phyloP scores from a whole-genome alignment of 1,284 basidiomycete species.

The Naganishia cerealis region DNA sequence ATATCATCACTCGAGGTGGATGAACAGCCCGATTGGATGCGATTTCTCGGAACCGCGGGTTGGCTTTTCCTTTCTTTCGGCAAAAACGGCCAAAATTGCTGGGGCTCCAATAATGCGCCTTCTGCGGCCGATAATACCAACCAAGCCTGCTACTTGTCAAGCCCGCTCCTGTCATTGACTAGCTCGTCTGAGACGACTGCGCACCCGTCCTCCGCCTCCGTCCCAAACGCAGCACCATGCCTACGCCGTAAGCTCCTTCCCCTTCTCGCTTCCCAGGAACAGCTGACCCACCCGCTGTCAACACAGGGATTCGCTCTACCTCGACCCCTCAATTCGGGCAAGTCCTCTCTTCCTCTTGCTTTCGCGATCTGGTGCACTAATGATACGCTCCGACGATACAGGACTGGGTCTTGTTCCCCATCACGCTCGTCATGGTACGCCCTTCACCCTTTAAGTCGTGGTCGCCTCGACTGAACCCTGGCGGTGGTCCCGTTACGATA shows the following conservation, averaged over 20 bases:
- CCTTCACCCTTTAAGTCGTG: neutral
- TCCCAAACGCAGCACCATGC: neutral
- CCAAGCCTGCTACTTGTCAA: too few relatives aligned
- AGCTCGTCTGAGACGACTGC: too few relatives aligned
- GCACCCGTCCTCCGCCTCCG: neutral
- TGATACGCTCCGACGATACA: constrained; percentile 37
- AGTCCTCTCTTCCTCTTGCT: constrained; percentile 30
- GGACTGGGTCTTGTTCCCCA: constrained; percentile 81
- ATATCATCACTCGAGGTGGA: neutral
- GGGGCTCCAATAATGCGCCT: too few relatives aligned
- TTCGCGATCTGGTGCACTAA: neutral
- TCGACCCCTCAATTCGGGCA: constrained; percentile 90
- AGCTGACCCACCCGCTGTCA: neutral
- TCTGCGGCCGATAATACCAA: too few relatives aligned
- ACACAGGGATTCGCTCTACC: constrained; percentile 62
- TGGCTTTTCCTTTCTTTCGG: neutral
- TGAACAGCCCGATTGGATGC: neutral
- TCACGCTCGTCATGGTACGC: constrained; percentile 91
- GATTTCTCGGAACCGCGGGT: neutral
- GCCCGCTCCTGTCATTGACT: too few relatives aligned
- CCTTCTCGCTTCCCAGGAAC: neutral
- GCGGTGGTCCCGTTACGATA: constrained; percentile 45
- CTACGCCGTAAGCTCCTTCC: neutral
- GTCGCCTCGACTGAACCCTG: neutral
- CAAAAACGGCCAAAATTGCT: too few relatives aligned